Base-by-base conservation (phyloP, 805 yeast species). In the Vanderwaltozyma polyspora region DNA sequence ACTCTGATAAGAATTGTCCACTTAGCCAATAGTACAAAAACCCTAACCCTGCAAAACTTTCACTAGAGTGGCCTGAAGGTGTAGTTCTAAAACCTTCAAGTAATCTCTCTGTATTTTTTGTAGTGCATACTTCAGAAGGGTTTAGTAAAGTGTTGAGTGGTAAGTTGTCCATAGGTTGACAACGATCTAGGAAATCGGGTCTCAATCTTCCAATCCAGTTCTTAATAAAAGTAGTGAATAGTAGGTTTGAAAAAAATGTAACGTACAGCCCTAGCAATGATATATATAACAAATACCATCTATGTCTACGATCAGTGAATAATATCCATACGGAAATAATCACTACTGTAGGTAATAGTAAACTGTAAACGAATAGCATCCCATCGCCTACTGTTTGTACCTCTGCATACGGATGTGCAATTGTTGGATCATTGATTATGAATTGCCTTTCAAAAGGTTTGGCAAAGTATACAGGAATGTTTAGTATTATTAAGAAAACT, bases 141-240 rank as follows among this genome's bases (percentile, higher is more conserved):
- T 49, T 65, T 17, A 76, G 79, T 45, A 77, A 44, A 1, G 66
- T 61, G 45, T 73, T 63, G 14, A 60, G 45, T 1, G 86, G 78
- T 0, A 87, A 68, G 32, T 63, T 76, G 2, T 59, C 56, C 22
- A 60, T 62, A 4, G 95, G 95, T 15, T 67, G 52, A 56, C 97
- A 89, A 45, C 97, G 69, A 5, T 86, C 83, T 34, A 89, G 59
- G 52, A 87, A 83, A 58, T 89, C 98, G 0, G 98, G 98, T 39
- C 98, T 67, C 41, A 79, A 83, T 51, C 95, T 71, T 4, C 95
- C 96, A 36, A 89, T 73, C 74, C 82, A 75, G 51, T 79, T 76
- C 61, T 89, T 89, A 39, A 84, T 53, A 12, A 77, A 62, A 49
- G 84, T 84, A 3, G 94, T 83, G 33, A 80, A 49, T 19, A 79